Evolutionary conservation across 2,329 filamentous ascomycete genomes (phyloP).

Genomic region (Claviceps citrina): DNA sequence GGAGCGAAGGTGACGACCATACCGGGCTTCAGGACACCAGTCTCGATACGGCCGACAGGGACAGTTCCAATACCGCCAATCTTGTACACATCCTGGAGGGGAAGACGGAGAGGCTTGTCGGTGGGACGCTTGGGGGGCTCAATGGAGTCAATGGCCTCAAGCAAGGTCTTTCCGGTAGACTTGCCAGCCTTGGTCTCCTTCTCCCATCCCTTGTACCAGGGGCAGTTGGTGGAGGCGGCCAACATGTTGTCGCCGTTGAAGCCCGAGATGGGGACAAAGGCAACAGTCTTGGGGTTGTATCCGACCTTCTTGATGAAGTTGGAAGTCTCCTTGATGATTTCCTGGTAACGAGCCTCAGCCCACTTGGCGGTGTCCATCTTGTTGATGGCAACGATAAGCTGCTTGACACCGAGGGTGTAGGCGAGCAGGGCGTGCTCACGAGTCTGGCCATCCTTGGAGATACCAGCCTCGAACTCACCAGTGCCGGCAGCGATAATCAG

Average conservation of each 20-base stretch:
- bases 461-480: constrained; percentile 99
- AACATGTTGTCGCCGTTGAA: constrained; percentile 99
- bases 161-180: constrained; percentile 86
- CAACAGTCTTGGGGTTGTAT: constrained; percentile 97
- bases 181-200: constrained; percentile 87
- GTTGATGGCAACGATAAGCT: constrained; percentile 99
- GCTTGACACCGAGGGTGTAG: constrained; percentile 99
- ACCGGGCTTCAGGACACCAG: constrained; percentile 80
- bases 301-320: constrained; percentile 99
- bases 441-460: constrained; percentile 99
- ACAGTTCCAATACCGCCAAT: constrained; percentile 99
- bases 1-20: constrained; percentile 98
- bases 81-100: constrained; percentile 99
- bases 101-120: constrained; percentile 99
- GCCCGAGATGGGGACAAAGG: constrained; percentile 99
- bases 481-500: constrained; percentile 99
- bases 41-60: constrained; percentile 99
- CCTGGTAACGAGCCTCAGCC: constrained; percentile 88
- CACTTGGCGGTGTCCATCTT: constrained; percentile 99
- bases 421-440: constrained; percentile 99
- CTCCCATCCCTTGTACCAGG: constrained; percentile 99
- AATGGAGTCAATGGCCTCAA: constrained; percentile 96
- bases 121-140: constrained; percentile 83
- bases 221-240: constrained; percentile 72
- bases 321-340: constrained; percentile 99